Base-by-base conservation (phyloP, 495 filamentous ascomycete species). In the Trichodelitschia bisporula region DNA sequence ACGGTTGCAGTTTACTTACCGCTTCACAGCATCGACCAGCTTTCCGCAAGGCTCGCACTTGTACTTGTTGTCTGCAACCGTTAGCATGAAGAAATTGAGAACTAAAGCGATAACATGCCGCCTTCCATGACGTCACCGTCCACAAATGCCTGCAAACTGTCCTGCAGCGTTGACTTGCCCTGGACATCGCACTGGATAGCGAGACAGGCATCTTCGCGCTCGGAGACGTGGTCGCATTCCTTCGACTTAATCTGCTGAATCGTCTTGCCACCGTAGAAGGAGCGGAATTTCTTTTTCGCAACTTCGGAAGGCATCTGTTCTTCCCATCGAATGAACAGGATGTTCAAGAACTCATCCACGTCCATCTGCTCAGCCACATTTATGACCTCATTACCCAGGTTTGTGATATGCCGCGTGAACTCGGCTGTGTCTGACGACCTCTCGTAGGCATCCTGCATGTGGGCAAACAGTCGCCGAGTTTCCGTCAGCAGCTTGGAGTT, bases 21-120 rank as follows among this genome's bases (percentile, higher is more conserved):
- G 65, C 52, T 92, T 95, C 30, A 95, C 80, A 28, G 86, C 86
- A 54, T 93, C 73, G 16, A 95, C 84, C 45, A 50, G 82, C 19
- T 69, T 70, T 25, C 73, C 74, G 48, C 86, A 99, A 3, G 67
- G 73, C 3, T 80, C 78, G 54, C 86, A 99, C 31, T 82, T 86
- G 57, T 99, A 99, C 49, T 92, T 92, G 51, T 99, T 95, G 37
- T 92, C n/a, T n/a, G n/a, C n/a, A n/a, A n/a, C n/a, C n/a, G n/a
- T 76, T 73, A 34, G 2, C 18, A 35, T 19, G 18, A 25, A 40
- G 26, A 40, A 43, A 49, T 20, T 33, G 16, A 32, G 36, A n/a
- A 23, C 17, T 12, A 32, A 35, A 28, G 29, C 15, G 12, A 27
- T 26, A 17, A n/a, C n/a, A n/a, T n/a, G n/a, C n/a, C 72, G 42